These are phyloP conservation scores for Solanum clarkiae DNA, from an alignment of 257 asterid species.

Conservation along the genomic window DNA sequence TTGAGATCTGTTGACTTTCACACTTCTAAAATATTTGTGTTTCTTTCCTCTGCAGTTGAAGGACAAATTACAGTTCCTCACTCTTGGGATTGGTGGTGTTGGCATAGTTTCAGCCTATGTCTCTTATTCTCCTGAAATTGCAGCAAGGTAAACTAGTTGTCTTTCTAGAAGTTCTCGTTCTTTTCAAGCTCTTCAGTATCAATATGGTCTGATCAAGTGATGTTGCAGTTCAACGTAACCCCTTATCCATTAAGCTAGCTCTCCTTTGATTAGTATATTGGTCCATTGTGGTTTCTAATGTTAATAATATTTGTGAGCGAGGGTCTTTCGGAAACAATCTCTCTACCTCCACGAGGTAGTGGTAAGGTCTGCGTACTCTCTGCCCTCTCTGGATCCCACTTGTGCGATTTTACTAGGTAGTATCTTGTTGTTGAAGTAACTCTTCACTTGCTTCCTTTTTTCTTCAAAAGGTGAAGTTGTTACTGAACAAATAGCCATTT, in stretches of 20 bases:
- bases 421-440: background rate
- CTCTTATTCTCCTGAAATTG: slow-evolving; percentile 76
- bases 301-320: background rate
- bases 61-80: slow-evolving; percentile 59
- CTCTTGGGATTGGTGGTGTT: slow-evolving; percentile 69
- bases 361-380: too few relatives aligned
- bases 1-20: background rate
- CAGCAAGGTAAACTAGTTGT: slow-evolving; percentile 42
- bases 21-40: background rate
- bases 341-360: too few relatives aligned
- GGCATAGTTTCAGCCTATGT: slow-evolving; percentile 70
- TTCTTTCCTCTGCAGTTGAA: slow-evolving; percentile 48
- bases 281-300: background rate
- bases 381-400: too few relatives aligned
- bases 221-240: background rate
- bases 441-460: background rate
- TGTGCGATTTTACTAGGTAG: too few relatives aligned
- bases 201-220: background rate
- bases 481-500: background rate
- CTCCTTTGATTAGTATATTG: background rate
- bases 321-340: too few relatives aligned
- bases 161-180: background rate
- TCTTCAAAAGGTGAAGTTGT: background rate
- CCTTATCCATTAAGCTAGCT: background rate
- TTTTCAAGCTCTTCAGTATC: background rate